These are phyloP conservation scores for Quercus rubra DNA, from an alignment of 306 rosid species.

Conservation along the genomic window DNA sequence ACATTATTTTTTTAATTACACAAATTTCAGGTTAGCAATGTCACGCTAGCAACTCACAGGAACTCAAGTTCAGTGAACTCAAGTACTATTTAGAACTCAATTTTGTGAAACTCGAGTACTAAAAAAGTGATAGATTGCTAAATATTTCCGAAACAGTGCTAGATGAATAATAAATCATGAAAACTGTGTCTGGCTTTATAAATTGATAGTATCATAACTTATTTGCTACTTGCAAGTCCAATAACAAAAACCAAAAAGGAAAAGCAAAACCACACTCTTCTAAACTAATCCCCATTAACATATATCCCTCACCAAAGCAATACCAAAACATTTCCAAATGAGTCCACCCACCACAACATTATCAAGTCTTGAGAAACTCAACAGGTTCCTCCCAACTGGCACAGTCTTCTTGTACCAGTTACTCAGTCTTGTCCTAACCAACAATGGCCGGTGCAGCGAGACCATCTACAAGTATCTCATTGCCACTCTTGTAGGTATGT, in stretches of 20 bases:
- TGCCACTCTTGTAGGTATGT: constrained; percentile 28
- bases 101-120: too few species aligned
- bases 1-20: too few species aligned
- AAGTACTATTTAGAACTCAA: too few species aligned
- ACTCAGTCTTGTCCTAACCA: constrained; percentile 61
- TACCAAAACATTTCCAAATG: constrained; percentile 9
- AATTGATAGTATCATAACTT: neutral
- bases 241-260: neutral
- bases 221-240: neutral
- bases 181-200: neutral
- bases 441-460: constrained; percentile 54
- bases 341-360: constrained; percentile 25
- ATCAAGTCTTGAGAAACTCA: constrained; percentile 56
- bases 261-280: too few species aligned
- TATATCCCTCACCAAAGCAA: neutral
- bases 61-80: too few species aligned
- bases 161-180: too few species aligned
- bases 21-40: too few species aligned
- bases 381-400: constrained; percentile 75
- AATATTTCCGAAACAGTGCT: too few species aligned
- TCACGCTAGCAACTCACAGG: too few species aligned
- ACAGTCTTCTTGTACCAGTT: constrained; percentile 69
- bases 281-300: too few species aligned
- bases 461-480: constrained; percentile 46
- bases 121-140: too few species aligned